Base-by-base conservation (phyloP, 257 asterid genomes). In the Paulownia fortunei region DNA sequence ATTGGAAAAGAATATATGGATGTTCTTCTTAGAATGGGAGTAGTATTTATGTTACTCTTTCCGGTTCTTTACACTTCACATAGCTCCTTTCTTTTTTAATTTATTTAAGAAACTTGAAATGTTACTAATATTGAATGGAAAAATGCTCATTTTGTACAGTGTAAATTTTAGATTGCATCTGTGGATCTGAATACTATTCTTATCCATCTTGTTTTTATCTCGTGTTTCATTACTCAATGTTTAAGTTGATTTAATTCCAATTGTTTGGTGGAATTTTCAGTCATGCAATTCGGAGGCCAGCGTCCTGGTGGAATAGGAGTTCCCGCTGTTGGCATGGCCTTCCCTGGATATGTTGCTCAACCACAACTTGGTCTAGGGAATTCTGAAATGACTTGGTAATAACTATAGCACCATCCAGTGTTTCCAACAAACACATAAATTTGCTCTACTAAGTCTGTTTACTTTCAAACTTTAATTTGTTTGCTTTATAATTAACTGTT, bases 271-370 rank as follows among this genome's bases (percentile, higher is more conserved):
- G 65, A 49, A 71, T 47, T 55, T 68, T 81, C 86, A 94, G 98
- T 93, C 60, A 96, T 96, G 99, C 98, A 92, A 82, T 89, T 94
- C 77, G 96, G 93, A 60, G 92, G 90, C 69, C 98, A 92, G 86
- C 97, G 82, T 85, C 95, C 96, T 16, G 90, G 99, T 39, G 98
- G 99, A 51, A 86, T 96, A 11, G 97, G 99, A 76, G 98, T 94
- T 82, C 99, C 99, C 83, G 98, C 99, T 78, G 96, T 96, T 80
- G 99, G 98, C 85, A 96, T 96, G 99, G 99, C 98, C 49, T 93
- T 89, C 83, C 99, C 99, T 65, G 99, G 98, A 84, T 96, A 93
- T 84, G 97, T 96, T 77, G 96, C 77, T 76, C 91, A 88, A 64
- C 94, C 97, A 54, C 96, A 92, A 76, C 91, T 68, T 80, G 97